Evolutionary conservation across 441 rosid genomes (phyloP).

Genomic region (Syzygium syzygioides): DNA sequence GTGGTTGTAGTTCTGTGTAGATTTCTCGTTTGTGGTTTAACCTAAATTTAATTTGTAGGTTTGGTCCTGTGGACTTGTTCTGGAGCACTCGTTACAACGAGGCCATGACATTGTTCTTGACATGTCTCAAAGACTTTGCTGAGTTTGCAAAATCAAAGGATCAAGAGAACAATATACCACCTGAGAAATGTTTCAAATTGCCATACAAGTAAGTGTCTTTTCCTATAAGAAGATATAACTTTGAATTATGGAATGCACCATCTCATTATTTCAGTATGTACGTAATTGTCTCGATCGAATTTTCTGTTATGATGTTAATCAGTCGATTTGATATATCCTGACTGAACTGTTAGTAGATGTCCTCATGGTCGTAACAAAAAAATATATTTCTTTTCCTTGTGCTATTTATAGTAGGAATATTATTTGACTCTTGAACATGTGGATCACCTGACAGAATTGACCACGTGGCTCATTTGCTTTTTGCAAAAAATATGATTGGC

Average conservation of each 20-base stretch:
- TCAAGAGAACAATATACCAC: constrained; percentile 88
- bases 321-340: background rate
- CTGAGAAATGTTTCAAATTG: constrained; percentile 73
- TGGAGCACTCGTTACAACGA: constrained; percentile 95
- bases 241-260: background rate
- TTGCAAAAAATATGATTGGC: background rate
- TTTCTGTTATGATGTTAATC: background rate
- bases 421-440: background rate
- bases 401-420: background rate
- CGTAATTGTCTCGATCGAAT: background rate
- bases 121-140: constrained; percentile 94
- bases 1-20: background rate
- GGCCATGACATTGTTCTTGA: constrained; percentile 88
- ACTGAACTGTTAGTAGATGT: background rate
- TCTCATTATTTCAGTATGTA: background rate
- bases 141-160: constrained; percentile 82
- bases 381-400: background rate
- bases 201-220: constrained; percentile 66
- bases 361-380: background rate
- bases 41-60: constrained; percentile 35
- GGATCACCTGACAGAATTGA: background rate
- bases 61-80: constrained; percentile 93
- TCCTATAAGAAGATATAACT: background rate
- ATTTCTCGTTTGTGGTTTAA: background rate
- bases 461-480: background rate